Percentiles rank a stretch among this genome's conserved stretches.
These are phyloP conservation scores for Saccharum hybrid DNA, from an alignment of 202 grass and related monocot genomes.

Conservation along the genomic window DNA sequence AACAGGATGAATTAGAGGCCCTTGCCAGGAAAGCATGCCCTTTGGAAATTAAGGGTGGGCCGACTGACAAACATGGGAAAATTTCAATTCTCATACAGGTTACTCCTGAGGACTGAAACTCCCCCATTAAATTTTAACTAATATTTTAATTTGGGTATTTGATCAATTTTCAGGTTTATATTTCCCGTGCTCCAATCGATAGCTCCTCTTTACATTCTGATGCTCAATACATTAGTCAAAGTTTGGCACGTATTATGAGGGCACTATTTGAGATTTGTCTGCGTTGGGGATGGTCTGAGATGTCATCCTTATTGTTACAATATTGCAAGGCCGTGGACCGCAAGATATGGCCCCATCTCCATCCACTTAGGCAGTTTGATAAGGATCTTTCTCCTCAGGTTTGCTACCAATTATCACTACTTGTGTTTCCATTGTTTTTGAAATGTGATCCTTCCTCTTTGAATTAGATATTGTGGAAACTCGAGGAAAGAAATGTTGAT, in stretches of 20 bases:
- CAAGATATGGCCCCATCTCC: constrained; percentile 89
- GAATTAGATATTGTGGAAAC: constrained; percentile 79
- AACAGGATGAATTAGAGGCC: constrained; percentile 92
- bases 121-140: constrained; percentile 15
- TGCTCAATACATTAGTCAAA: constrained; percentile 97
- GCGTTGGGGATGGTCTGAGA: constrained; percentile 87
- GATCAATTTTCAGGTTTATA: constrained; percentile 69
- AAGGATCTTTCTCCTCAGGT: constrained; percentile 81
- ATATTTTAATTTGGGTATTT: constrained; percentile 40
- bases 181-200: constrained; percentile 86
- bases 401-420: constrained; percentile 35
- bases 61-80: constrained; percentile 95
- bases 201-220: constrained; percentile 96
- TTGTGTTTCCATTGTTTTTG: constrained; percentile 24
- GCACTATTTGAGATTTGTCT: constrained; percentile 98
- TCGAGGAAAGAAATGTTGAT: constrained; percentile 87
- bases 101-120: constrained; percentile 25
- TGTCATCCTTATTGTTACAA: constrained; percentile 81
- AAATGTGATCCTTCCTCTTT: constrained; percentile 35
- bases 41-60: constrained; percentile 89
- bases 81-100: constrained; percentile 99
- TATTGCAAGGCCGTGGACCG: constrained; percentile 94
- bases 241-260: constrained; percentile 92
- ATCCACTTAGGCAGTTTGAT: constrained; percentile 94
- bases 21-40: constrained; percentile 76